Conservation (phyloP, 805 yeast genomes). For the Candida ascalaphidarum region DNA sequence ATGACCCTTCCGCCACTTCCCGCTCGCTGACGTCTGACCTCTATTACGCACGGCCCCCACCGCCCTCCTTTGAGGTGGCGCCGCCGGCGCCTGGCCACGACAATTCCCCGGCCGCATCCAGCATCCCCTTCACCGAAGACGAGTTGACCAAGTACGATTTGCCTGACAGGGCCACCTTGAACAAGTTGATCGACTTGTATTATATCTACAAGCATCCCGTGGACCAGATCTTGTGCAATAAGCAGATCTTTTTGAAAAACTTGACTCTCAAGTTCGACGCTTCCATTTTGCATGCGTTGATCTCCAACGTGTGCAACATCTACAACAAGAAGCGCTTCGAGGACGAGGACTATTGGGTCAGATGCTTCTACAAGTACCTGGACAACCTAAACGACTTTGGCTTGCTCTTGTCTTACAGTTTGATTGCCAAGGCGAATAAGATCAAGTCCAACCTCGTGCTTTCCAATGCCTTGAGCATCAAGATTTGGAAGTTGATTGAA, state of each 20-base stretch:
- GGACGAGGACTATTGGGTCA: constrained; percentile 15
- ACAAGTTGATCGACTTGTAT: constrained; percentile 13
- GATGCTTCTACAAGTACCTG: constrained; percentile 10
- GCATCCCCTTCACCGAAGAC: too few relatives aligned
- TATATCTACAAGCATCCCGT: constrained; percentile 13
- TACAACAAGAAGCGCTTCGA: constrained; percentile 2
- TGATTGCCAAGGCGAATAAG: constrained; percentile 8
- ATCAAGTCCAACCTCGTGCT: constrained; percentile 5
- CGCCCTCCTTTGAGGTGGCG: too few relatives aligned
- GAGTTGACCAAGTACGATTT: constrained; percentile 13
- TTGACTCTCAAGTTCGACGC: constrained; percentile 13
- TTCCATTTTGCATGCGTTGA: constrained; percentile 16
- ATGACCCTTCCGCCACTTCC: too few relatives aligned
- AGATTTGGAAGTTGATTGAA: constrained; percentile 12
- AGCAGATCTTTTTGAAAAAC: constrained; percentile 9
- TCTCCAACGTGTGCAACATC: constrained; percentile 12
- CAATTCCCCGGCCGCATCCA: too few relatives aligned
- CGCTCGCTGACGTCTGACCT: too few relatives aligned
- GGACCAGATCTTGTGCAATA: constrained; percentile 13
- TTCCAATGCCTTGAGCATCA: constrained; percentile 7
- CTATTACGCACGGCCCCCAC: too few relatives aligned
- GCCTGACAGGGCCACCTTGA: constrained; percentile 13
- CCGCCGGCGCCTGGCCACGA: too few relatives aligned
- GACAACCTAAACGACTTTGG: constrained; percentile 19
- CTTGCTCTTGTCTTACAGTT: constrained; percentile 12